Base-by-base conservation (phyloP, 140 eudicot species). In the Bidens hawaiensis region DNA sequence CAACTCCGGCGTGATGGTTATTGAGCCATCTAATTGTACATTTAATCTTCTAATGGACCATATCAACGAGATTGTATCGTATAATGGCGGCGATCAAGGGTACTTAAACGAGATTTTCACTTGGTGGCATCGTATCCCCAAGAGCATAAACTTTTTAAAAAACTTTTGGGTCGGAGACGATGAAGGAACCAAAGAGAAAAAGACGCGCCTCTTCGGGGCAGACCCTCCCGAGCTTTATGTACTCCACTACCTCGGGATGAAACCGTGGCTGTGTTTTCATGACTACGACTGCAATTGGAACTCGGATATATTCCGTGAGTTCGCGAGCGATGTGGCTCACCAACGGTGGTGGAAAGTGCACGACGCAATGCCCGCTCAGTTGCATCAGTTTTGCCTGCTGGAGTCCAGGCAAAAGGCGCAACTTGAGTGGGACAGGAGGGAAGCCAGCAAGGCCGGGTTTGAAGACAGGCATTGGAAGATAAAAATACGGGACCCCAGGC, bases 71-170 rank as follows among this genome's bases (percentile, higher is more conserved):
- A 85, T 94, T 26, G 80, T 79, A 9, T 94, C 99, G 7, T 94
- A 94, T 27, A 94, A 94, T 43, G 99, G 99, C 8, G 99, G 99
- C 4, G 99, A 94, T 31, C 99, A 94, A 43, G 99, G 99, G 21
- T 94, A 88, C 82, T 62, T 94, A 43, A 94, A 94, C 28, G 99
- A 88, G 70, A 73, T 88, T 19, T 88, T 94, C 64, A 88, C 97
- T 1, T 83, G 99, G 99, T 94, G 99, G 99, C 99, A 94, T 43
- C 74, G 99, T 10, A 79, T 94, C 12, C 97, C 99, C 0, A 83
- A 78, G 49, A 89, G 60, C 45, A 63, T 94, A 62, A 94, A 94
- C 70, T 94, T 94, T 66, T 66, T 94, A 36, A 94, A 94, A 63
- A 76, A 94, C 73, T 75, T 94, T 38, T 94, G 99, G 99, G 36